phyloP scores from a whole-genome alignment of 371 early-diverging fungal species.

The Mortierella sp. region DNA sequence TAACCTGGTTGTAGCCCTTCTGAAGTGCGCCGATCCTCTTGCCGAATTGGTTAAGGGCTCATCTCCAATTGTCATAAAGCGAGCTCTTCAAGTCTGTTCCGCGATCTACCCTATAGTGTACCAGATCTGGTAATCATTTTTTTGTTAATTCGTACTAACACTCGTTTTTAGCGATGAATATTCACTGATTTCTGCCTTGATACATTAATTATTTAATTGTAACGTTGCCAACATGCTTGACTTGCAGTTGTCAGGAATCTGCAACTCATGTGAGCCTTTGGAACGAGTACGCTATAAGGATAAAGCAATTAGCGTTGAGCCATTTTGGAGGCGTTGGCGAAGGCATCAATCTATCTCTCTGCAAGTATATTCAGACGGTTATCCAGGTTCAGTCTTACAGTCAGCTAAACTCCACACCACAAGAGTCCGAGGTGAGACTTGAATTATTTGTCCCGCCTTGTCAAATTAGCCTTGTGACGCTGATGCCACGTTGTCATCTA shows the following conservation, averaged over 20 bases:
- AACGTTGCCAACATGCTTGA: background rate
- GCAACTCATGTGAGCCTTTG: constrained; percentile 22
- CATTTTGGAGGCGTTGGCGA: constrained; percentile 27
- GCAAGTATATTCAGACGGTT: constrained; percentile 46
- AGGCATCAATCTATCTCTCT: constrained; percentile 28
- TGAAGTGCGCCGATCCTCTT: constrained; percentile 25
- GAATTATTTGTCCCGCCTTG: background rate
- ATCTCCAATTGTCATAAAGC: constrained; percentile 25
- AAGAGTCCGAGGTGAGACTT: constrained; percentile 22
- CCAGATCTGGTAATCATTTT: constrained; percentile 37
- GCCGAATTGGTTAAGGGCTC: constrained; percentile 17
- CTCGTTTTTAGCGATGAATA: background rate
- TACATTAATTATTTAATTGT: background rate
- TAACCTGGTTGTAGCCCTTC: constrained; percentile 17
- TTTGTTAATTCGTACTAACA: background rate
- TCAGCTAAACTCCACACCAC: constrained; percentile 29
- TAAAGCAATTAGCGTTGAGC: constrained; percentile 29
- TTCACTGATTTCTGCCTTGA: background rate
- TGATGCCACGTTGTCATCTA: no score
- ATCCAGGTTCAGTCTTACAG: constrained; percentile 49
- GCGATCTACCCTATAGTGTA: constrained; percentile 40
- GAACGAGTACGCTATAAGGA: constrained; percentile 48
- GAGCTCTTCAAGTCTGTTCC: constrained; percentile 38
- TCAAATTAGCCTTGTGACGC: background rate
- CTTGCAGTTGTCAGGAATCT: constrained; percentile 36